Base-by-base conservation (phyloP, 2,329 filamentous ascomycete genomes). In the Cytospora leucostoma region DNA sequence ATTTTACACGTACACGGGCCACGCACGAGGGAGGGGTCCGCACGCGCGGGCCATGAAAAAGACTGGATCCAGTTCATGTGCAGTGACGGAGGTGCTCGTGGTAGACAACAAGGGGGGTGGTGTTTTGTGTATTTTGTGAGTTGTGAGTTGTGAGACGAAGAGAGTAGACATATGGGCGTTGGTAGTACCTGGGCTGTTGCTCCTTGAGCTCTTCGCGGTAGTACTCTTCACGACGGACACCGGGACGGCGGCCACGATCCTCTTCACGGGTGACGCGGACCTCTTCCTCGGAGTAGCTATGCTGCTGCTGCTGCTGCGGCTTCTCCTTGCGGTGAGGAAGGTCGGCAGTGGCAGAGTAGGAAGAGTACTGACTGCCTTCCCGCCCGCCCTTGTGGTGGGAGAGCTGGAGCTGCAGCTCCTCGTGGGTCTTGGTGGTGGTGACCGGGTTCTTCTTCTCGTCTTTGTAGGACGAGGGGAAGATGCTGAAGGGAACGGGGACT, bases 401-500 rank as follows among this genome's bases (percentile, higher is more conserved):
- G 71, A 92, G 85, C 76, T 89, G 88, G 83, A 92, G 87, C 82
- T 94, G 88, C 83, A 91, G 87, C 88, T 97, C 92, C 88, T 94
- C 88, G 88, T 93, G 88, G 76, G 88, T 88, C 27, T 40, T 61
- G 77, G 74, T 81, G 68, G 73, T 83, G 82, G 84, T 74, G 66
- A 74, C 77, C 74, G 76, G 77, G 78, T 83, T 84, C 79, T 90
- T 88, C 64, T 65, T 57, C 56, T 63, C 60, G 62, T 60, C 59
- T 51, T 62, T 59, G 87, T 97, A 98, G 82, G 93, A 92, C 81
- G 93, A 97, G 85, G 94, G 94, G 88, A 98, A 97, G 90, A 97
- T 91, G 91, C 93, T 97, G 89, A 97, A 96, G 84, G 94, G 94
- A 83, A 98, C 95, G 86, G 94, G 92, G 82, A 97, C 91, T 82